These are phyloP conservation scores for Haplosporangium gracile DNA, from an alignment of 192 early-diverging fungal species.

Conservation along the genomic window DNA sequence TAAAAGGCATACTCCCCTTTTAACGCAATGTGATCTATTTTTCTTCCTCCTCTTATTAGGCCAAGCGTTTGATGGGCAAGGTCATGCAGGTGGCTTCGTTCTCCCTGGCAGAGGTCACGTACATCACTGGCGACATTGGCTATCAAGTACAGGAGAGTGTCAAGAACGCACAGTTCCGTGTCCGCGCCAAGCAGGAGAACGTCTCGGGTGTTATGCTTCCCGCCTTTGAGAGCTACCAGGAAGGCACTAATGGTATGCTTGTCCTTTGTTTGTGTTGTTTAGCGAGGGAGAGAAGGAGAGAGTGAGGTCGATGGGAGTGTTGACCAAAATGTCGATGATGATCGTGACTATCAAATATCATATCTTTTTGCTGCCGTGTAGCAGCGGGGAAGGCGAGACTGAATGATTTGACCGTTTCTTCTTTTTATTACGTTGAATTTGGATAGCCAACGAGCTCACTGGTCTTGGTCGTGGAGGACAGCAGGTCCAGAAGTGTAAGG, in stretches of 20 bases:
- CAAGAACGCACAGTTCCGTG: conserved; percentile 91
- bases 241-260: conserved; percentile 86
- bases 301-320: too few relatives aligned
- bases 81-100: conserved; percentile 99
- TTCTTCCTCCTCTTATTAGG: conserved; percentile 61
- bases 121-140: conserved; percentile 96
- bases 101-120: conserved; percentile 97
- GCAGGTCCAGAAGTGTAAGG: conserved; percentile 94
- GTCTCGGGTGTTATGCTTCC: conserved; percentile 98
- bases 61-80: conserved; percentile 98
- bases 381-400: background rate
- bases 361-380: background rate
- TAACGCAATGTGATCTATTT: conserved; percentile 5
- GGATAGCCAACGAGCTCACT: conserved; percentile 94
- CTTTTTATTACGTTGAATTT: background rate
- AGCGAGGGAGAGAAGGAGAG: too few relatives aligned
- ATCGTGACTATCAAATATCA: background rate
- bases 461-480: conserved; percentile 98
- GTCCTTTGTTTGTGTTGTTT: background rate
- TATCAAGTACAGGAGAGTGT: conserved; percentile 97
- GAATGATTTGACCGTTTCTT: background rate
- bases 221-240: conserved; percentile 88
- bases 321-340: too few relatives aligned
- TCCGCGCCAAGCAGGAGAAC: conserved; percentile 95
- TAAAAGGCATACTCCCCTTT: background rate